Percentiles rank a stretch among this genome's conserved stretches.
Evolutionary conservation across 2,329 filamentous ascomycete species (phyloP).

Genomic region (Colletotrichum melonis): DNA sequence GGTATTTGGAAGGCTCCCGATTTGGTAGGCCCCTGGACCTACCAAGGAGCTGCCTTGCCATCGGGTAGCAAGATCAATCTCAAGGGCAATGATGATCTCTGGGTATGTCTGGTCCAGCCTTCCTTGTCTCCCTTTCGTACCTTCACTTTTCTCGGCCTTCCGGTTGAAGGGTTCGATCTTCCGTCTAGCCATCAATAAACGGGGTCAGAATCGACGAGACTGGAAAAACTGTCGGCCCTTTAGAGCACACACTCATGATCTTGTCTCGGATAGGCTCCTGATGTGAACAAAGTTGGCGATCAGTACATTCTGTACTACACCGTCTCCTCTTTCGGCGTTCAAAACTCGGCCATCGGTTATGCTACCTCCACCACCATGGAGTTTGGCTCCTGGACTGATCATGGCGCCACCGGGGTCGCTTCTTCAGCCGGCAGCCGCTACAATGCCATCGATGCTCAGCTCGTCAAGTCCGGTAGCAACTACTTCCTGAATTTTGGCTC

Average conservation of each 20-base stretch:
- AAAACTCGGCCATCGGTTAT: slow-evolving; percentile 70
- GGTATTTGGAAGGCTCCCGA: slow-evolving; percentile 51
- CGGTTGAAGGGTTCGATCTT: too few relatives aligned
- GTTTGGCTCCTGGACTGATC: slow-evolving; percentile 69
- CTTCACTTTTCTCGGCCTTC: not conserved
- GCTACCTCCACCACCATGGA: slow-evolving; percentile 59
- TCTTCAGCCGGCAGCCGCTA: slow-evolving; percentile 56
- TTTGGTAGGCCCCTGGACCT: slow-evolving; percentile 55
- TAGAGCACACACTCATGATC: not conserved
- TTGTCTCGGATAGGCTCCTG: slow-evolving; percentile 64
- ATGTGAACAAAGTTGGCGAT: slow-evolving; percentile 66
- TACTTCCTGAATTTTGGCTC: slow-evolving; percentile 73
- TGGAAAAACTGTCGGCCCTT: not conserved
- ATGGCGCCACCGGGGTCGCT: slow-evolving; percentile 64
- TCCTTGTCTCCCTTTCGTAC: too few relatives aligned
- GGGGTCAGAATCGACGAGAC: not conserved
- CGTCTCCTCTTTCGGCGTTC: slow-evolving; percentile 71
- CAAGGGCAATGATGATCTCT: slow-evolving; percentile 53
- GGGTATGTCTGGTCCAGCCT: slow-evolving; percentile 45
- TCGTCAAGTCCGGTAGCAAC: slow-evolving; percentile 53
- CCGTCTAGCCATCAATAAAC: too few relatives aligned
- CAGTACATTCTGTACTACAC: slow-evolving; percentile 77
- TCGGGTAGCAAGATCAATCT: slow-evolving; percentile 52
- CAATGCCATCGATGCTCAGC: slow-evolving; percentile 71
- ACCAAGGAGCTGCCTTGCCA: slow-evolving; percentile 52